Evolutionary conservation across 2,329 filamentous ascomycete species (phyloP).

Genomic region (Penicillium sclerotigenum): DNA sequence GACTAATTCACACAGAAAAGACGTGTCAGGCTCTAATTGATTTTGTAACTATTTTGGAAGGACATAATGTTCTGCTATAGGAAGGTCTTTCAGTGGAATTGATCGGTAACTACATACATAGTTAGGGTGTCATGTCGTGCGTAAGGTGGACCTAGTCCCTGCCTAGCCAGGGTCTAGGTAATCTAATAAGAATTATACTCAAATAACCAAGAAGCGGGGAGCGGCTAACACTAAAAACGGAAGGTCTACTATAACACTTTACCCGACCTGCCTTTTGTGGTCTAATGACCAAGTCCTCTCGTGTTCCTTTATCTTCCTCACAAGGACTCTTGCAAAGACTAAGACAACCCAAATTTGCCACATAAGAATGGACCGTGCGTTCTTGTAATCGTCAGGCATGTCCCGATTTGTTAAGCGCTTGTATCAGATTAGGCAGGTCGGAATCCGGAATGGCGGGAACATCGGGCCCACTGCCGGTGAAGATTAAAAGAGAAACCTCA

Average conservation of each 20-base stretch:
- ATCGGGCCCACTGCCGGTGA: neutral
- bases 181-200: neutral
- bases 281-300: neutral
- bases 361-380: neutral
- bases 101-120: too few species aligned
- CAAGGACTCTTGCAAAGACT: too few species aligned
- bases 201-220: neutral
- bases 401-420: conserved; percentile 2
- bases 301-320: neutral
- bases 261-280: neutral
- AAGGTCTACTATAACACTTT: neutral
- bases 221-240: neutral
- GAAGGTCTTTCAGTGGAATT: too few species aligned
- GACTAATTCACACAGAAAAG: neutral
- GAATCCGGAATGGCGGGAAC: neutral
- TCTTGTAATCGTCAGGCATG: neutral
- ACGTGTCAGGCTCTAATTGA: neutral
- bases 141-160: neutral
- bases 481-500: neutral
- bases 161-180: too few species aligned
- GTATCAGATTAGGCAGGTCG: conserved; percentile 12
- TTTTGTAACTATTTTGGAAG: neutral
- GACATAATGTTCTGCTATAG: neutral
- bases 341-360: too few species aligned
- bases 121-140: neutral